These are phyloP conservation scores for Coemansia sp. DNA, from an alignment of 192 early-diverging fungal genomes.

Conservation along the genomic window DNA sequence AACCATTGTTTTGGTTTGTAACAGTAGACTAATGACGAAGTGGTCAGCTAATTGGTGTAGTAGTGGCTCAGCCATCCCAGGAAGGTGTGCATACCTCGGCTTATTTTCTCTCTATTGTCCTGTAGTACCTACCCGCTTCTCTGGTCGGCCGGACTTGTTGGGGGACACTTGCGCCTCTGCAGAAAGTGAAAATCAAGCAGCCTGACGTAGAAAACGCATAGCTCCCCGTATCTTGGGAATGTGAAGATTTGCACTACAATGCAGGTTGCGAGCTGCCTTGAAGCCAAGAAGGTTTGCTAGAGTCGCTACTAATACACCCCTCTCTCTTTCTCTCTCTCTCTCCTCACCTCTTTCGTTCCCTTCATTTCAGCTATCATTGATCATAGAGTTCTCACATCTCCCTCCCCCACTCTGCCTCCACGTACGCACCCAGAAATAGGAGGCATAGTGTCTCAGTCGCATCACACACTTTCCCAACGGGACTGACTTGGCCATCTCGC, in stretches of 20 bases:
- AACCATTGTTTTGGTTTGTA: background rate
- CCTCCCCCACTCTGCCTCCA: background rate
- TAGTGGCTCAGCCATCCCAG: background rate
- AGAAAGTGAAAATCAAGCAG: background rate
- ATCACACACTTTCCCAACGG: background rate
- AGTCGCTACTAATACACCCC: background rate
- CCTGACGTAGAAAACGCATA: background rate
- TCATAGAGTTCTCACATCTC: slow-evolving; percentile 3
- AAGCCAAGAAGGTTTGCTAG: background rate
- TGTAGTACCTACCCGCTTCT: background rate
- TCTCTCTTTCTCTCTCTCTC: background rate
- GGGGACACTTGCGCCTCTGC: background rate
- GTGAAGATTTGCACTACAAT: background rate
- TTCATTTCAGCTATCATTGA: background rate
- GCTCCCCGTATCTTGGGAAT: slow-evolving; percentile 6
- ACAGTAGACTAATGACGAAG: background rate
- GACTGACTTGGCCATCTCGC: background rate
- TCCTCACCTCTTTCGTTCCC: background rate
- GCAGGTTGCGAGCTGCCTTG: background rate
- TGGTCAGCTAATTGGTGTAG: background rate
- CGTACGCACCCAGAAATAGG: background rate
- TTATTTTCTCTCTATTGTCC: background rate
- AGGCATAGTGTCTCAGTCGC: background rate
- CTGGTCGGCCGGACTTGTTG: background rate
- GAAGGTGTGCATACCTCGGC: background rate